Base-by-base conservation (phyloP, 2,329 filamentous ascomycete species). In the Ophiosphaerella herpotricha region DNA sequence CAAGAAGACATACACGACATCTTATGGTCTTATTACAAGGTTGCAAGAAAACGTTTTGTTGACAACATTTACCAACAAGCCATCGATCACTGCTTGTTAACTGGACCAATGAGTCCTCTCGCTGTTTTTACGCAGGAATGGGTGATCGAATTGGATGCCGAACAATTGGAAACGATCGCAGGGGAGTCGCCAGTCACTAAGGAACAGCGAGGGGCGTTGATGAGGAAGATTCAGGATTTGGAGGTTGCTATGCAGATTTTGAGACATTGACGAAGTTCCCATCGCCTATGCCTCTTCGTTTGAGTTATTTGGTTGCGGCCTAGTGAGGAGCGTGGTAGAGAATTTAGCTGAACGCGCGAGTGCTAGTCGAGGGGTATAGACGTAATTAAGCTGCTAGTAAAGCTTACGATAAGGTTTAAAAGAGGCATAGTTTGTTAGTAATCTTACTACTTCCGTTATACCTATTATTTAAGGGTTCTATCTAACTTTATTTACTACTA, bases 1-100 rank as follows among this genome's bases (percentile, higher is more conserved):
- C 14, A 14, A 2, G 21, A 43, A 16, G 46, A 48, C 11, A 48
- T 48, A 1, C 46, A 48, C 33, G 39, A 48, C 46, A 48, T 48
- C 12, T 16, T 48, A 4, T 31, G 14, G 34, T 32, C 46, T 8
- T 48, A 48, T 16, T 48, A 48, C 16, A 43, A 32, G 13, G 46
- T 43, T 33, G 21, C 23, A 7, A 24, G 39, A 5, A 48, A 48
- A 43, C 21, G n/a, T 3, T 48, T 48, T 18, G 46, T 48, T 9
- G 46, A 48, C 39, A 43, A 26, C 16, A 24, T 48, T 5, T 43
- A 24, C 18, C 26, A 12, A 16, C 46, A 43, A 26, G 21, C 39
- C 1, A 16, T 26, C 1, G 26, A 32, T 8, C 18, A 43, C 46
- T 26, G 16, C 40, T 31, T 26, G 21, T 38, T 34, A 14, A 34